Evolutionary conservation across 495 filamentous ascomycete species (phyloP).

Genomic region (Penicillium diatomitis): DNA sequence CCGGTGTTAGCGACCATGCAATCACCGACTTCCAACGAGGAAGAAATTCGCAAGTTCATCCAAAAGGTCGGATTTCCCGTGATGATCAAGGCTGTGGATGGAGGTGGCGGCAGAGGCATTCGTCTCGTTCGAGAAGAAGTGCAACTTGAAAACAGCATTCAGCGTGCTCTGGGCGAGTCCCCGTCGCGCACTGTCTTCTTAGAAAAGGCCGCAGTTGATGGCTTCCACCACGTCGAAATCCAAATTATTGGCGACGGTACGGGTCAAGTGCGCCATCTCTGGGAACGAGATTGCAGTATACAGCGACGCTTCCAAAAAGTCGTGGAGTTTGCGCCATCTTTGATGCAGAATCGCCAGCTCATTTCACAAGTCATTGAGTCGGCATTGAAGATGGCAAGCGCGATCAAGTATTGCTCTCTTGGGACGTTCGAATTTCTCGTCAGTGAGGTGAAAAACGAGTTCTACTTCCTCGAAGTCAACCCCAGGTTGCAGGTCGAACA

Average conservation of each 20-base stretch:
- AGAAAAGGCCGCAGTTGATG: slow-evolving; percentile 42
- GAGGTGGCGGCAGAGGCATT: slow-evolving; percentile 45
- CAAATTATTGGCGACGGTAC: slow-evolving; percentile 50
- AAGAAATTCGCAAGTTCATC: slow-evolving; percentile 36
- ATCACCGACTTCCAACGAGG: slow-evolving; percentile 29
- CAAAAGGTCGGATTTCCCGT: slow-evolving; percentile 41
- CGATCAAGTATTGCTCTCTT: slow-evolving; percentile 42
- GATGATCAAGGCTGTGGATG: slow-evolving; percentile 48
- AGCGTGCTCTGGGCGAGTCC: slow-evolving; percentile 38
- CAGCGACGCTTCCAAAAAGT: slow-evolving; percentile 50
- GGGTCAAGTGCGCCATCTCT: slow-evolving; percentile 40
- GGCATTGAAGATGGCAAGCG: slow-evolving; percentile 32
- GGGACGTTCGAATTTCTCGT: slow-evolving; percentile 57
- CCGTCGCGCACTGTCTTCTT: slow-evolving; percentile 44
- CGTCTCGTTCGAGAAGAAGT: slow-evolving; percentile 26
- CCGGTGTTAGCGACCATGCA: slow-evolving; percentile 43
- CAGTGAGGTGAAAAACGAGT: slow-evolving; percentile 42
- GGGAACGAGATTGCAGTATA: slow-evolving; percentile 52
- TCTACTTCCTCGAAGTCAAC: slow-evolving; percentile 61
- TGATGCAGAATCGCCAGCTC: slow-evolving; percentile 26
- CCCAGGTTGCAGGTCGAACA: slow-evolving; percentile 51
- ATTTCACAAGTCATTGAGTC: slow-evolving; percentile 31
- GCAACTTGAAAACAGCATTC: slow-evolving; percentile 33
- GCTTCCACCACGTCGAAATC: slow-evolving; percentile 49
- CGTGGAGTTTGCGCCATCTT: slow-evolving; percentile 40